These are phyloP conservation scores for Chlorella variabilis DNA, from an alignment of 163 green algal genomes.

Conservation along the genomic window DNA sequence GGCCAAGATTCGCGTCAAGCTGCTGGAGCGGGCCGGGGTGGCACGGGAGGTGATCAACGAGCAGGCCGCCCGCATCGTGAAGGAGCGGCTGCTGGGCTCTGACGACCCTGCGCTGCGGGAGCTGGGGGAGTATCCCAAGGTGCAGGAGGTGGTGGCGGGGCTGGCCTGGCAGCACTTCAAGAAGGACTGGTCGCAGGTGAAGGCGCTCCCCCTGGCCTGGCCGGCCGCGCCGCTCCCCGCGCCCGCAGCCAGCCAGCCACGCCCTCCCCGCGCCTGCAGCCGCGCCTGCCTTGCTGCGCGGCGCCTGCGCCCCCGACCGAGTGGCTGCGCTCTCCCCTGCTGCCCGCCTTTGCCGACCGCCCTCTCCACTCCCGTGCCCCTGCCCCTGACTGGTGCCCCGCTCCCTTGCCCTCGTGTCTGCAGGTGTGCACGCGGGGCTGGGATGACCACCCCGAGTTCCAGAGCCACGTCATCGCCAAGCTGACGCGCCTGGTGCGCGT, in stretches of 20 bases:
- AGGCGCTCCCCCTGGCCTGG: too few relatives aligned
- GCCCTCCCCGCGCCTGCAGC: too few relatives aligned
- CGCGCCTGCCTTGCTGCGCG: too few relatives aligned
- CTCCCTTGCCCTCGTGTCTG: too few relatives aligned
- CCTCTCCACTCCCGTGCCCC: too few relatives aligned
- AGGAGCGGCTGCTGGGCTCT: neutral
- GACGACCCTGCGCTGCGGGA: neutral
- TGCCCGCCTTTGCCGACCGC: too few relatives aligned
- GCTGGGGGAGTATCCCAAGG: neutral
- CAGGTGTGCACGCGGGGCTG: slow-evolving; percentile 8
- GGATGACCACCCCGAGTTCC: slow-evolving; percentile 16
- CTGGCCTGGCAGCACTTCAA: slow-evolving; percentile 38
- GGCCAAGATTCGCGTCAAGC: slow-evolving; percentile 31
- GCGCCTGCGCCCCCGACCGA: too few relatives aligned
- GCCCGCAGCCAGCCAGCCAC: too few relatives aligned
- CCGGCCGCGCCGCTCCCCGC: too few relatives aligned
- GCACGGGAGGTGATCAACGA: slow-evolving; percentile 23
- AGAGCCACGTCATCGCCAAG: slow-evolving; percentile 7
- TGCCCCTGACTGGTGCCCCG: too few relatives aligned
- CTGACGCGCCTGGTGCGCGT: neutral
- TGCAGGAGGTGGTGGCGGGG: neutral
- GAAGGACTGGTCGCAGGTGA: slow-evolving; percentile 24
- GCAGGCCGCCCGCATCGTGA: slow-evolving; percentile 10
- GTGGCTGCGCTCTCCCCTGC: too few relatives aligned
- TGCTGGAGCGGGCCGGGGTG: neutral